Evolutionary conservation across 2,329 filamentous ascomycete species (phyloP), one percentile per base, ranked within the genome.

Genomic region (Trichoderma aggressivum): DNA sequence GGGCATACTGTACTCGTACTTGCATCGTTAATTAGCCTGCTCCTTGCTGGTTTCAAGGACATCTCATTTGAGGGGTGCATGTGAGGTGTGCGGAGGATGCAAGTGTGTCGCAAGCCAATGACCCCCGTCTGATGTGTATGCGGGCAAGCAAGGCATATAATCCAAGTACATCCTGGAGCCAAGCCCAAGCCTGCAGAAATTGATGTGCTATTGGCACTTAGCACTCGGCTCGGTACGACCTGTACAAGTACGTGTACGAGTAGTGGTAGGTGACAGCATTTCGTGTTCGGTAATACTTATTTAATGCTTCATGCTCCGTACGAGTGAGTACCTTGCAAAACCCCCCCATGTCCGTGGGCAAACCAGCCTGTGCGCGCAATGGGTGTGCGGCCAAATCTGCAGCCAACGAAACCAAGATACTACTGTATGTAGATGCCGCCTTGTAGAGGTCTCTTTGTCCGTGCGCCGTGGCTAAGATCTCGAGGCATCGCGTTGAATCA

Each of bases 51-150:
- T 50, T 50, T 68, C 55, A 59, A 68, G 34, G 12, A 60, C 47
- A 60, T 60, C 65, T 68, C 65, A 69, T 61, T 69, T 53, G 66
- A 53, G 56, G 39, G 56, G 66, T 30, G 62, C 55, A 60, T 50
- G 28, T 58, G 39, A 68, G 65, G 55, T 60, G 55, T 60, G 65
- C 55, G 65, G 55, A 68, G 55, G 55, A 68, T 60, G 36, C 65
- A 53, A 59, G 53, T 68, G 55, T 47, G 55, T 66, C 63, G 63
- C 63, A 30, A 66, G 34, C n/a, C 50, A 34, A 66, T 4, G 30
- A 28, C 32, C 47, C 64, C 64, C 32, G 43, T 53, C 43, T 16
- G 43, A 34, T 24, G 14, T 39, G 34, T 36, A 36, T 60, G 56
- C 56, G 56, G 53, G 66, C 55, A 50, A 47, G 55, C 56, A 68